Base-by-base conservation (phyloP, 176 grass and related monocot species). In the Musa schizocarpa region DNA sequence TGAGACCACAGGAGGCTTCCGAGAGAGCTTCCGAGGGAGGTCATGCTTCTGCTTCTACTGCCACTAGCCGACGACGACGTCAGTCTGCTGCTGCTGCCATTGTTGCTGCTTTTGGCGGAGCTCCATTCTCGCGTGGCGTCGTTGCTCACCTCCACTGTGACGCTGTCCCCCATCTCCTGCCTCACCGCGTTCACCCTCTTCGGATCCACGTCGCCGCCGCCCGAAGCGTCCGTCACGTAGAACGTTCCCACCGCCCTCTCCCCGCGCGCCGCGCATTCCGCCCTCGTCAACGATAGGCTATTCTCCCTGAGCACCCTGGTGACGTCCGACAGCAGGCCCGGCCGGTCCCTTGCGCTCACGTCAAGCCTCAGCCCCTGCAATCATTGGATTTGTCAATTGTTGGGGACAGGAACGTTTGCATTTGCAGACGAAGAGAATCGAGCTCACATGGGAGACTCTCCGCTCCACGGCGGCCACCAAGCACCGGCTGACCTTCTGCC, bases 381-480 rank as follows among this genome's bases (percentile, higher is more conserved):
- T 29, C 22, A 29, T 16, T 53, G 58, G 25, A 75, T 17, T 7
- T 19, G 25, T 29, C 19, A 48, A 19, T 29, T 48, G 26, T 68
- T 58, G 17, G 17, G 55, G 17, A 12, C 17, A 17, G 17, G 17
- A 11, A 58, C 17, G 13, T 58, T n/a, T 8, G 22, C 21, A 24
- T 24, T 22, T 50, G 9, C 16, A 24, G 51, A 4, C 16, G 9
- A 69, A 1, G 9, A 71, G 65, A 68, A 54, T 11, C 21, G 11
- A 77, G 20, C 75, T 66, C 21, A 77, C 75, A 52, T 53, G 61
- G 26, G 75, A 27, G 2, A 81, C 80, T 51, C 90, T 79, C 54
- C 87, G 80, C 57, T 93, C 82, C 20, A 93, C 90, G 9, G 90
- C 90, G 23, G 90, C 85, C 8, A 83, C 87, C 54, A 93, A 88